phyloP scores from a whole-genome alignment of 164 flowering plant genomes.

The Sedum album region DNA sequence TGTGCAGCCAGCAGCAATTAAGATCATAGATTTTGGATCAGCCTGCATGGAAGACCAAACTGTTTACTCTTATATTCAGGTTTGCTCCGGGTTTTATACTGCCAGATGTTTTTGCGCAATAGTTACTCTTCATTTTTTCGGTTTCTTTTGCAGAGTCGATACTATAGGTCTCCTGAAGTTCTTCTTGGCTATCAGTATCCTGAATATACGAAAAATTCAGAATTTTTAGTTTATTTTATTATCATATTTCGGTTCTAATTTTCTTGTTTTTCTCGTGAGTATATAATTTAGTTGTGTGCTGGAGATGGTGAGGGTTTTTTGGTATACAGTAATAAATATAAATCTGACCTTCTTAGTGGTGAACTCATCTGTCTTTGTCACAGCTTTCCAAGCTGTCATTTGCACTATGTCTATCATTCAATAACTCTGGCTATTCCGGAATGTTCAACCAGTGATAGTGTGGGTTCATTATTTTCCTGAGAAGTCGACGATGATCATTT shows the following conservation, averaged over 20 bases:
- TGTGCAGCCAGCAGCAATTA: conserved; percentile 68
- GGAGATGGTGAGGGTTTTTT: background rate
- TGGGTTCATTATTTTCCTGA: background rate
- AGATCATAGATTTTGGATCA: conserved; percentile 98
- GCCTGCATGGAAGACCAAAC: conserved; percentile 97
- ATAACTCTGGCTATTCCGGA: background rate
- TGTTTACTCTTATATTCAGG: conserved; percentile 99
- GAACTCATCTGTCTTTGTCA: background rate
- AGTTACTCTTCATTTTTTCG: background rate
- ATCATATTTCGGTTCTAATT: background rate
- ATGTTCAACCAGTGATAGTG: background rate
- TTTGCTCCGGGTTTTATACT: conserved; percentile 14
- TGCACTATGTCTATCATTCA: background rate
- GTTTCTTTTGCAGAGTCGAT: conserved; percentile 79
- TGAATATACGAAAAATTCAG: conserved; percentile 9
- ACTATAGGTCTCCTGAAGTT: conserved; percentile 98
- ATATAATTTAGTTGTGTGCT: background rate
- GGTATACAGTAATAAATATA: background rate
- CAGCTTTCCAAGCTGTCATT: background rate
- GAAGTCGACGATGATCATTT: background rate
- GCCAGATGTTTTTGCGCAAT: background rate
- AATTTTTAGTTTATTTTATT: too few relatives aligned
- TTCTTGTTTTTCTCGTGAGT: background rate
- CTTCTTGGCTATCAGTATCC: conserved; percentile 99
- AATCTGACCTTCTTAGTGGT: too few relatives aligned